Conservation (phyloP, 805 yeast species). For the Candida arabinofermentans region DNA sequence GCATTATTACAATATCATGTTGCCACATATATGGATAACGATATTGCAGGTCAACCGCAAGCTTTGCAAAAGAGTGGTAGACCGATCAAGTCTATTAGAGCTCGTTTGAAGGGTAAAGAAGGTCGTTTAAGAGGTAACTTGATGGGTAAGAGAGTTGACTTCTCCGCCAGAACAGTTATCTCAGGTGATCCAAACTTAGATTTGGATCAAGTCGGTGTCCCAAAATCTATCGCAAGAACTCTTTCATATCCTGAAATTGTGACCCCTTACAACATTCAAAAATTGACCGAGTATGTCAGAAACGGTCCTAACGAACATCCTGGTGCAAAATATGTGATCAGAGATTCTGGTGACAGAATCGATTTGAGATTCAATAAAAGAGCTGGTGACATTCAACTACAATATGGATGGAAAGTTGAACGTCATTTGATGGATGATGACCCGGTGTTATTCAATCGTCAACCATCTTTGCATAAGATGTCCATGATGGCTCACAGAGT, state of each 20-base stretch:
- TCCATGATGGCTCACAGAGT: constrained; percentile 99
- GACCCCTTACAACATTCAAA: constrained; percentile 94
- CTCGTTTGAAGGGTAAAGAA: constrained; percentile 99
- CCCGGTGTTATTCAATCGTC: constrained; percentile 97
- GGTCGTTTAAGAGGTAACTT: constrained; percentile 97
- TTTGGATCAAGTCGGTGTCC: constrained; percentile 98
- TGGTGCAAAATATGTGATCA: constrained; percentile 96
- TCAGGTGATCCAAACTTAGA: constrained; percentile 99
- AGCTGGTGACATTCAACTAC: constrained; percentile 96
- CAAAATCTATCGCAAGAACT: constrained; percentile 92
- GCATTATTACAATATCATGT: constrained; percentile 94
- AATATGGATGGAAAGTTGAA: constrained; percentile 99
- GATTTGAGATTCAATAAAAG: constrained; percentile 95
- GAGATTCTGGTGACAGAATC: constrained; percentile 98
- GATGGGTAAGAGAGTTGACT: constrained; percentile 99
- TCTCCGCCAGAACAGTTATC: constrained; percentile 97
- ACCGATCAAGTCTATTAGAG: constrained; percentile 96
- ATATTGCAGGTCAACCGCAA: constrained; percentile 99
- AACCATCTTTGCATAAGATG: constrained; percentile 98
- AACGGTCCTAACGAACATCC: constrained; percentile 99
- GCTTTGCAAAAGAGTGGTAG: constrained; percentile 98
- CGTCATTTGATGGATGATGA: constrained; percentile 97
- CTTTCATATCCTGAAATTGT: constrained; percentile 96
- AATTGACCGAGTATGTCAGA: constrained; percentile 86
- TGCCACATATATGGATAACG: constrained; percentile 99